A percentile compares a stretch with the other conserved stretches of the same genome.
Evolutionary conservation across 1,284 basidiomycete genomes (phyloP).

Genomic region (Paramarasmius palmivorus): DNA sequence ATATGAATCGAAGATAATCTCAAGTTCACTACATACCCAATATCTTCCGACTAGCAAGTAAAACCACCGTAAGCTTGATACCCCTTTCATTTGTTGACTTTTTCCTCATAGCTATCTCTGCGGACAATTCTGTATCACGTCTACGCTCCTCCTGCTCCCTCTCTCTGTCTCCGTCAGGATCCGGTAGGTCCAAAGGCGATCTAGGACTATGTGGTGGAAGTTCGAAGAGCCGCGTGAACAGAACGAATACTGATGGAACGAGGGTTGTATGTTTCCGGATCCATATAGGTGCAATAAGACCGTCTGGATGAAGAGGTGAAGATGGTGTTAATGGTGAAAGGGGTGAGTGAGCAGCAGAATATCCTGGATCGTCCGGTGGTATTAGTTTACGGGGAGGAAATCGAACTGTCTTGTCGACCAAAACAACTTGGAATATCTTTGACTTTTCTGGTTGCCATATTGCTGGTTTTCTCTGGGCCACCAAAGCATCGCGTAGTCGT

Average conservation of each 20-base stretch:
- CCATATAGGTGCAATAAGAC: constrained; percentile 96
- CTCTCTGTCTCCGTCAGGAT: constrained; percentile 52
- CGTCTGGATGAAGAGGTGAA: constrained; percentile 91
- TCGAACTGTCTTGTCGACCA: constrained; percentile 81
- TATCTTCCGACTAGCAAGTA: constrained; percentile 86
- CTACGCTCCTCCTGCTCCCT: constrained; percentile 68
- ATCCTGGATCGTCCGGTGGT: constrained; percentile 53
- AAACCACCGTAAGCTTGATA: constrained; percentile 92
- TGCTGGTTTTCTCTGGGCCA: constrained; percentile 59
- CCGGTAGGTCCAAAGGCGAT: constrained; percentile 55
- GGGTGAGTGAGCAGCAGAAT: constrained; percentile 74
- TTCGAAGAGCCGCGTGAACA: constrained; percentile 85
- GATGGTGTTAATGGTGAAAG: constrained; percentile 86
- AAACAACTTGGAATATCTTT: constrained; percentile 77
- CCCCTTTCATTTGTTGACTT: constrained; percentile 80
- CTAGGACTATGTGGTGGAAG: constrained; percentile 39
- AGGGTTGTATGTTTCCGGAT: constrained; percentile 92
- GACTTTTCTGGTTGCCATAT: constrained; percentile 65
- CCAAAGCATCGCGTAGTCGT: constrained; percentile 64
- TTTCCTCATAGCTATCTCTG: constrained; percentile 80
- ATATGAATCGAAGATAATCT: constrained; percentile 2
- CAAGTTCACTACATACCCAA: constrained; percentile 59
- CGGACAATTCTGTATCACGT: constrained; percentile 74
- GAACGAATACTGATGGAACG: constrained; percentile 89
- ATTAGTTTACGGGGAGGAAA: constrained; percentile 87